These are phyloP conservation scores for Globisporangium paroecandrum DNA, from an alignment of 352 stramenopile species.

Conservation along the genomic window DNA sequence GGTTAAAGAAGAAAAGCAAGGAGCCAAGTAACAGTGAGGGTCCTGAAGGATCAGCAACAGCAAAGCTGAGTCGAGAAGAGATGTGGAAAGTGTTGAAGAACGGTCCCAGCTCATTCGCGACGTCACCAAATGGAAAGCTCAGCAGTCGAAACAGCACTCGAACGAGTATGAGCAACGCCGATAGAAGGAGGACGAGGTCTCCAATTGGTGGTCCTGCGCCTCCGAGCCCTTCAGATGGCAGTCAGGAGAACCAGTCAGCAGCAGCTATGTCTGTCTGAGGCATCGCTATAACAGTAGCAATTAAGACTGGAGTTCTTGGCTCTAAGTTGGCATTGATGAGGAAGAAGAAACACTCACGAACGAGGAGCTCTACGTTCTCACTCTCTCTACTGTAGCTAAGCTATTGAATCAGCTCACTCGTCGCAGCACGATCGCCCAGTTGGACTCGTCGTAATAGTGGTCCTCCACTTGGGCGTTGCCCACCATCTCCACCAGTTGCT, in stretches of 20 bases:
- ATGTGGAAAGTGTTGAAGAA: conserved; percentile 35
- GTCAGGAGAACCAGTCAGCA: not conserved
- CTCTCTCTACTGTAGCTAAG: not conserved
- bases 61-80: conserved; percentile 13
- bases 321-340: not conserved
- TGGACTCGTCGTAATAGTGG: conserved; percentile 84
- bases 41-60: not conserved
- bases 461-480: conserved; percentile 62
- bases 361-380: not conserved
- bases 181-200: not conserved
- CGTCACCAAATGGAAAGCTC: not conserved
- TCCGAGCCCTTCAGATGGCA: not conserved
- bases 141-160: not conserved
- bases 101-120: conserved; percentile 12
- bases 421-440: conserved; percentile 81
- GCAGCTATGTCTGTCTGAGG: not conserved
- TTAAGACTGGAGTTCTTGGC: not conserved
- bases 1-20: not conserved
- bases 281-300: not conserved
- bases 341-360: not conserved
- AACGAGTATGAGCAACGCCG: not conserved
- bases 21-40: too few relatives aligned
- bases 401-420: conserved; percentile 21
- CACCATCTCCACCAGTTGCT: conserved; percentile 55
- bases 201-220: not conserved